Conservation (phyloP, 2,329 filamentous ascomycete genomes). For the Diaporthe helianthi region DNA sequence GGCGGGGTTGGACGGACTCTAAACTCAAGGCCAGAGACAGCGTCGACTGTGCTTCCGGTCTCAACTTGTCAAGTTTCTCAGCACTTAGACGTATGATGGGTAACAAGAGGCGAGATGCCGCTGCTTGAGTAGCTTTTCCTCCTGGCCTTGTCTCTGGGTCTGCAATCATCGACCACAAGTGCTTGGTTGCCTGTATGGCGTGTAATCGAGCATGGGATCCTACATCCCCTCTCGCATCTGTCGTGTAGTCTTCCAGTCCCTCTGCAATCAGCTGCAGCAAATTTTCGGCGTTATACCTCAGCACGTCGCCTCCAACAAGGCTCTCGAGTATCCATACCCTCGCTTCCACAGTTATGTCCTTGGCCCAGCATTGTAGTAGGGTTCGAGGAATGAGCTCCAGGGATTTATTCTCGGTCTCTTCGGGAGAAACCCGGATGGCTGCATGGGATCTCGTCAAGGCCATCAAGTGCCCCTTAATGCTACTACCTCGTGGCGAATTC, state of each 20-base stretch:
- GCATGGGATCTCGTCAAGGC: slow-evolving; percentile 60
- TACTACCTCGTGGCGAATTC: slow-evolving; percentile 44
- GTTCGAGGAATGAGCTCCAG: slow-evolving; percentile 49
- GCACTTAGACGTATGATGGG: slow-evolving; percentile 73
- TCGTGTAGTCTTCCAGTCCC: slow-evolving; percentile 87
- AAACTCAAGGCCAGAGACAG: slow-evolving; percentile 53
- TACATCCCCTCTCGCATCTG: slow-evolving; percentile 86
- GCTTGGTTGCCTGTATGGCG: slow-evolving; percentile 77
- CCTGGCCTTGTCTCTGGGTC: neutral
- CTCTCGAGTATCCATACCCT: slow-evolving; percentile 63
- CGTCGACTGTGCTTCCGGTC: slow-evolving; percentile 68
- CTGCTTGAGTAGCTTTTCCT: slow-evolving; percentile 33
- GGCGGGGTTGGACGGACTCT: slow-evolving; percentile 48
- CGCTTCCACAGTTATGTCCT: slow-evolving; percentile 58
- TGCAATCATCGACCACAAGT: slow-evolving; percentile 57
- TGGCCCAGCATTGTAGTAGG: slow-evolving; percentile 60
- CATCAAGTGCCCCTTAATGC: slow-evolving; percentile 60
- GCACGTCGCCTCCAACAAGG: slow-evolving; percentile 54
- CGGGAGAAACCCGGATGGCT: slow-evolving; percentile 40
- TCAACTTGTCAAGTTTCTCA: slow-evolving; percentile 90
- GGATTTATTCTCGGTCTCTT: slow-evolving; percentile 37
- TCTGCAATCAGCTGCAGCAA: slow-evolving; percentile 58
- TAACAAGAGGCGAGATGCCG: slow-evolving; percentile 53
- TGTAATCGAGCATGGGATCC: slow-evolving; percentile 85
- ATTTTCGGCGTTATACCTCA: slow-evolving; percentile 48